Percentiles rank a stretch among this genome's conserved stretches.
Conservation (phyloP, 2,329 filamentous ascomycete genomes). For the Colletotrichum musae region DNA sequence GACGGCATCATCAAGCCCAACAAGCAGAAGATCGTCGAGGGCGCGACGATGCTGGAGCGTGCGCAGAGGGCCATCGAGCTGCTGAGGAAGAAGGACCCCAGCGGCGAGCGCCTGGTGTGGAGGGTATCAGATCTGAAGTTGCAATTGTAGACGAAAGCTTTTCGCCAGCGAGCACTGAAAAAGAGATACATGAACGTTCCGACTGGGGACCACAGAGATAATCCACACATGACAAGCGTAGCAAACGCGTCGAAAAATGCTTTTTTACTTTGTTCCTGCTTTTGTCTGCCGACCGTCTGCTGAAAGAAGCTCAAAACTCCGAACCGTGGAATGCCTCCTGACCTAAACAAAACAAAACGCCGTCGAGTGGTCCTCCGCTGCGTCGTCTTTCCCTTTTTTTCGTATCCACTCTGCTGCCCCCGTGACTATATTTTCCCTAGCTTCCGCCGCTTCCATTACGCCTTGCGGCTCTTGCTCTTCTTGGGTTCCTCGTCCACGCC, state of each 20-base stretch:
- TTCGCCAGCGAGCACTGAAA: not conserved
- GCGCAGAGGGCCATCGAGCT: slow-evolving; percentile 55
- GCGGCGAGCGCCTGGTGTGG: slow-evolving; percentile 59
- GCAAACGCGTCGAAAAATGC: slow-evolving; percentile 21
- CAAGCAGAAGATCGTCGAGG: slow-evolving; percentile 58
- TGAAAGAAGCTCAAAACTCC: slow-evolving; percentile 43
- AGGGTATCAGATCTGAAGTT: slow-evolving; percentile 42
- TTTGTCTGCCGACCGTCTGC: slow-evolving; percentile 42
- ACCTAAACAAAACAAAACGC: slow-evolving; percentile 39
- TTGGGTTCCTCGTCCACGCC: slow-evolving; percentile 54
- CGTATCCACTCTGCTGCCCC: not conserved
- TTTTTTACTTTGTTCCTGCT: slow-evolving; percentile 41
- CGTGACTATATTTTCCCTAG: too few species aligned
- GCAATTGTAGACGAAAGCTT: not conserved
- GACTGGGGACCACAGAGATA: too few species aligned
- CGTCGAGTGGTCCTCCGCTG: slow-evolving; percentile 34
- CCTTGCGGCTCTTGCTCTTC: slow-evolving; percentile 41
- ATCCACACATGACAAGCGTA: too few species aligned
- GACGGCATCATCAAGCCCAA: slow-evolving; percentile 58
- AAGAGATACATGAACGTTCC: not conserved
- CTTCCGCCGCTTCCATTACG: slow-evolving; percentile 1
- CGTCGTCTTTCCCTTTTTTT: slow-evolving; percentile 20
- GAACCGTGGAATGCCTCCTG: slow-evolving; percentile 38
- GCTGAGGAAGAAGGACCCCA: slow-evolving; percentile 54
- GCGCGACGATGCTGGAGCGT: slow-evolving; percentile 54